These are phyloP conservation scores for Plasmodium falciparum DNA, from an alignment of 169 alveolate genomes.

Conservation along the genomic window DNA sequence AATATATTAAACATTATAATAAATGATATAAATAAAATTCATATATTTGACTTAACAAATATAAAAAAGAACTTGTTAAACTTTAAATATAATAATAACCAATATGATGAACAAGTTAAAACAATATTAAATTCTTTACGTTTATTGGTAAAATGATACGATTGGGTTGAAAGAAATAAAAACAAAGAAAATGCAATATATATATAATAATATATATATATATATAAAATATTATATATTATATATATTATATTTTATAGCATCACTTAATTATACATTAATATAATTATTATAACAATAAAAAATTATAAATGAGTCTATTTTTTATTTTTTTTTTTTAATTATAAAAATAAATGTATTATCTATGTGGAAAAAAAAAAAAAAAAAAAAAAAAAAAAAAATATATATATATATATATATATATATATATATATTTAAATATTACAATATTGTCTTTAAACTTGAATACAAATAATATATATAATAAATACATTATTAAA, in stretches of 20 bases:
- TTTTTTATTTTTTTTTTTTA: no score
- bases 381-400: no score
- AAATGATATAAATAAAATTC: slow-evolving; percentile 22
- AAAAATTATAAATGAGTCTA: no score
- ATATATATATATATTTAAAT: no score
- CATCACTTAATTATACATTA: no score
- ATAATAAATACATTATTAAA: no score
- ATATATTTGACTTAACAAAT: slow-evolving; percentile 25
- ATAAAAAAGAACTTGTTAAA: slow-evolving; percentile 18
- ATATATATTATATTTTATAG: background rate
- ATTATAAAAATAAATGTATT: no score
- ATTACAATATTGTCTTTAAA: no score
- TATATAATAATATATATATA: background rate
- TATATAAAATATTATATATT: background rate
- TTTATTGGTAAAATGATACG: background rate
- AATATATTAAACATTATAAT: slow-evolving; percentile 11
- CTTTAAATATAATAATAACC: background rate
- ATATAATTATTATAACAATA: no score
- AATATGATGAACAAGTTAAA: slow-evolving; percentile 13
- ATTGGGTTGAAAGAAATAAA: background rate
- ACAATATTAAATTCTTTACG: slow-evolving; percentile 31
- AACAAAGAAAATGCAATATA: background rate
- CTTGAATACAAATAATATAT: no score
- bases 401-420: no score
- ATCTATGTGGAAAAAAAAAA: no score